Conservation (phyloP, 257 asterid genomes). For the Salvia rosmarinus region DNA sequence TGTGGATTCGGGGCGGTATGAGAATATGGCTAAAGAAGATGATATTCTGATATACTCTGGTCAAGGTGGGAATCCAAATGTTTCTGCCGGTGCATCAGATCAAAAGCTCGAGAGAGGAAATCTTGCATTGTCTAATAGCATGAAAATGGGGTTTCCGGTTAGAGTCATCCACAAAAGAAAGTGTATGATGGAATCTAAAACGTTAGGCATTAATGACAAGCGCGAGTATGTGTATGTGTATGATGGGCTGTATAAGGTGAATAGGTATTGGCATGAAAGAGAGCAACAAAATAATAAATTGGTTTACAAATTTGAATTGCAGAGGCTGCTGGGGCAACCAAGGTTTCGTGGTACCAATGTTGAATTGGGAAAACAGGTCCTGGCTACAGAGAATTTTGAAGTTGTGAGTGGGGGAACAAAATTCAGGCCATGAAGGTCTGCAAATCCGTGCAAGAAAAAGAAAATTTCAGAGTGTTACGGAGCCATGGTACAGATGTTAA, state of each 20-base stretch:
- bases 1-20: slow-evolving; percentile 67
- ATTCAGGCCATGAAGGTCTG: background rate
- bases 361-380: slow-evolving; percentile 4
- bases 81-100: slow-evolving; percentile 45
- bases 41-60: slow-evolving; percentile 69
- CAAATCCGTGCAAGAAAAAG: background rate
- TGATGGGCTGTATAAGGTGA: slow-evolving; percentile 66
- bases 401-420: slow-evolving; percentile 46
- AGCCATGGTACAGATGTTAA: background rate
- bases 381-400: slow-evolving; percentile 37
- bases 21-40: slow-evolving; percentile 31
- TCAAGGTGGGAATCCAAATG: slow-evolving; percentile 59
- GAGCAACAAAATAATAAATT: slow-evolving; percentile 50
- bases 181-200: slow-evolving; percentile 24
- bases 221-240: slow-evolving; percentile 48
- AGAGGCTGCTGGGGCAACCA: slow-evolving; percentile 57
- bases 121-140: slow-evolving; percentile 65
- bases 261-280: slow-evolving; percentile 41
- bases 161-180: slow-evolving; percentile 64
- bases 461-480: background rate
- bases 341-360: background rate
- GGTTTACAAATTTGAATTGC: slow-evolving; percentile 68
- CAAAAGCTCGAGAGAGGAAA: slow-evolving; percentile 77
- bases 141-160: slow-evolving; percentile 49
- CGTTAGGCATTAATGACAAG: slow-evolving; percentile 23